A percentile compares a stretch with the other conserved stretches of the same genome.
Conservation (phyloP, 2,329 filamentous ascomycete genomes). For the Xylariales sp. region DNA sequence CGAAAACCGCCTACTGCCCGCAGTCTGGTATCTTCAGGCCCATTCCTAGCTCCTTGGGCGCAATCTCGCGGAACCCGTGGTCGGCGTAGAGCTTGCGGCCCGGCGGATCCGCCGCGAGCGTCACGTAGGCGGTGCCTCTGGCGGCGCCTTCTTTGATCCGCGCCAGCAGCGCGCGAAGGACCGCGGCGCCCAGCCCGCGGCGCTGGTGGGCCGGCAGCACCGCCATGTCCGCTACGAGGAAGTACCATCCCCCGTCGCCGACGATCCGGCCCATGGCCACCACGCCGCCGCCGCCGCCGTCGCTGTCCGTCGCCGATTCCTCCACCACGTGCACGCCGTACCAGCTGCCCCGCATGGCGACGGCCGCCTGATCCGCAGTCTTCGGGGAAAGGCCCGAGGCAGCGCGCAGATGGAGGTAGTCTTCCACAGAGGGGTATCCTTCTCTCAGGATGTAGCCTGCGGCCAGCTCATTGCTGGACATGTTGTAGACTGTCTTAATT, state of each 20-base stretch:
- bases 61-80: constrained; percentile 40
- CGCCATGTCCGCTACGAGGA: constrained; percentile 45
- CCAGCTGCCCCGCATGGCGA: constrained; percentile 33
- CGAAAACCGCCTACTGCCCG: no score
- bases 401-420: constrained; percentile 32
- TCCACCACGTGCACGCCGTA: constrained; percentile 35
- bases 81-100: constrained; percentile 38
- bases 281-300: no score
- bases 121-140: constrained; percentile 33
- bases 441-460: constrained; percentile 28
- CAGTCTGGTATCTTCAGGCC: constrained; percentile 3
- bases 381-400: constrained; percentile 30
- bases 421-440: constrained; percentile 27
- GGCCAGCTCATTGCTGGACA: constrained; percentile 17
- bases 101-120: constrained; percentile 38
- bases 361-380: constrained; percentile 29
- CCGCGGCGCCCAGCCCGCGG: constrained; percentile 38
- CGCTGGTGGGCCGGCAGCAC: constrained; percentile 44
- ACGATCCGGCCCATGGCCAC: constrained; percentile 48
- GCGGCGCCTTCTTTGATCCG: constrained; percentile 35
- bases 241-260: constrained; percentile 48
- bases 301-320: constrained; percentile 10
- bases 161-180: constrained; percentile 36
- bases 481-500: no score
- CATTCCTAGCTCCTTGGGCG: constrained; percentile 33